Conservation (phyloP, 2,329 filamentous ascomycete species). For the Hortaea sp. region DNA sequence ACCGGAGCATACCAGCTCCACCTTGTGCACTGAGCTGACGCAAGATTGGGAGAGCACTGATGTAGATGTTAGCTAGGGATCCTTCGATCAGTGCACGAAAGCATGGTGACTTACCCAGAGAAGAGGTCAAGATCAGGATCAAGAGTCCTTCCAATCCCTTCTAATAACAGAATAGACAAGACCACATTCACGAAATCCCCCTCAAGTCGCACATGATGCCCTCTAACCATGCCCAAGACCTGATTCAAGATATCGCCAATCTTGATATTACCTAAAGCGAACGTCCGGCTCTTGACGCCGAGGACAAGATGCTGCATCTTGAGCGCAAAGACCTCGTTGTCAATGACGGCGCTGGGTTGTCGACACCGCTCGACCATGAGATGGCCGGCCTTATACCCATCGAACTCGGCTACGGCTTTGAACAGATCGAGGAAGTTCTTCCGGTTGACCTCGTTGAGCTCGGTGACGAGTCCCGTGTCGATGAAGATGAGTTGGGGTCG, state of each 20-base stretch:
- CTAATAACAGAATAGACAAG: slow-evolving; percentile 82
- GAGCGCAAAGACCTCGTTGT: slow-evolving; percentile 81
- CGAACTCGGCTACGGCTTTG: slow-evolving; percentile 90
- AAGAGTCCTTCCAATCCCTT: slow-evolving; percentile 82
- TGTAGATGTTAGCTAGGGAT: slow-evolving; percentile 14
- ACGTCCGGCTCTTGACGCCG: slow-evolving; percentile 78
- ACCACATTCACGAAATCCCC: slow-evolving; percentile 98
- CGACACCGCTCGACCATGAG: slow-evolving; percentile 94
- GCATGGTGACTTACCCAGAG: slow-evolving; percentile 44
- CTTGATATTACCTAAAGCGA: slow-evolving; percentile 87
- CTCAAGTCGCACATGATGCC: slow-evolving; percentile 86
- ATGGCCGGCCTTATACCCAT: slow-evolving; percentile 88
- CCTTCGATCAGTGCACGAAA: neutral
- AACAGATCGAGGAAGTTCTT: slow-evolving; percentile 91
- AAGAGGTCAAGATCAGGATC: slow-evolving; percentile 84
- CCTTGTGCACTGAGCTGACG: slow-evolving; percentile 74
- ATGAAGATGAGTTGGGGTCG: slow-evolving; percentile 94
- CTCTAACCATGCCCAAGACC: slow-evolving; percentile 81
- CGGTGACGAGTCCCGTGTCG: slow-evolving; percentile 88
- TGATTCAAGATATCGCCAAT: slow-evolving; percentile 91
- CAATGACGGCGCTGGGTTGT: slow-evolving; percentile 80
- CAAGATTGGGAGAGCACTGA: slow-evolving; percentile 78
- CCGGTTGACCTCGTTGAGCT: slow-evolving; percentile 78
- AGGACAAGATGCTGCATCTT: slow-evolving; percentile 96
- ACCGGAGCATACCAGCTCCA: slow-evolving; percentile 49